Base-by-base conservation (phyloP, 495 filamentous ascomycete species). In the Penicillium lagena region DNA sequence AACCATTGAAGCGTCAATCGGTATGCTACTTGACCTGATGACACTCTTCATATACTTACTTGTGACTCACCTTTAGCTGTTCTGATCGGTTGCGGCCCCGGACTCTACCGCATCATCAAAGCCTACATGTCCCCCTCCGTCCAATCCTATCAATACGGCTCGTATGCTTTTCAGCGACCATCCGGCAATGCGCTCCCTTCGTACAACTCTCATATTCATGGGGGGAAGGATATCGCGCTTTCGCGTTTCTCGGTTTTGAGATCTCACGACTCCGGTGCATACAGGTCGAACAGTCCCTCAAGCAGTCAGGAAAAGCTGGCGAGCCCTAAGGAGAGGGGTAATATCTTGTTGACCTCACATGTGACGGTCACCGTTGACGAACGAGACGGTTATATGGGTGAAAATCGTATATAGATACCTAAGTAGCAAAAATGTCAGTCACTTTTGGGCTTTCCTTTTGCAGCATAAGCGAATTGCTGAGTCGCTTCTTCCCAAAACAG, bases 1-100 rank as follows among this genome's bases (percentile, higher is more conserved):
- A 31, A 56, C 47, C 6, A 61, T 61, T 37, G 58, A 61, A 36
- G 50, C 52, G 4, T 42, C 46, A 13, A 58, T 59, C 12, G 58
- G 58, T 59, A 39, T 29, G 43, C 5, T 39, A 12, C 32, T 39
- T 32, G 3, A 8, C 7, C 11, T 27, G 15, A 12, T 4, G 4
- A 9, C 6, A 31, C 2, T 29, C 17, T 12, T 5, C 33, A 12
- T 27, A 12, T 15, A 13, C 5, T n/a, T 29, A 28, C 9, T 0
- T 29, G 15, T 37, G 12, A 28, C 43, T 37, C 1, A 36, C 30
- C 14, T 27, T 2, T 34, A 56, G 53, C 53, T 7, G 49, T 56
- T 4, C 49, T 56, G 34, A 56, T 56, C 14, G 53, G 49, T 17
- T 56, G 53, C 35, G 52, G 53, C 15, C 53, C 53, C 4, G 53